These are phyloP conservation scores for Carex cristatella DNA, from an alignment of 176 grass and related monocot genomes.

Conservation along the genomic window DNA sequence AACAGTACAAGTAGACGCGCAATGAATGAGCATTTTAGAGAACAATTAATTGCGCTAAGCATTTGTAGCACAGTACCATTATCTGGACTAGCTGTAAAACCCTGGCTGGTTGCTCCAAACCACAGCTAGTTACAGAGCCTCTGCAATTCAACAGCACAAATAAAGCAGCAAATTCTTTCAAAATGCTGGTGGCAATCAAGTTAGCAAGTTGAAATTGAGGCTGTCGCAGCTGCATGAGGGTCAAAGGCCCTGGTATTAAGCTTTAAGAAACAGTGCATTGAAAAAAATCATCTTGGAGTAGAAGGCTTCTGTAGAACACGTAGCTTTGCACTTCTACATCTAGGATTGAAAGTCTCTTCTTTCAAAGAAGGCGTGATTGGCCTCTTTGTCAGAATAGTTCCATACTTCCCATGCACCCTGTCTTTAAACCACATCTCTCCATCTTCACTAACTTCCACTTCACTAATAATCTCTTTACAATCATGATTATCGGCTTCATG, in stretches of 20 bases:
- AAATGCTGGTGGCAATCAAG: constrained; percentile 7
- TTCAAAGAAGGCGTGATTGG: constrained; percentile 71
- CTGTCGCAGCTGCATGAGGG: neutral
- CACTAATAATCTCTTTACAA: constrained; percentile 9
- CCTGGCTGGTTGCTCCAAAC: neutral
- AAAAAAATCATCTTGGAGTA: neutral
- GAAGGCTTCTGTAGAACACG: constrained; percentile 60
- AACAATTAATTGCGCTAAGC: neutral
- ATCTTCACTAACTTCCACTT: constrained; percentile 12
- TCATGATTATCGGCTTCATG: neutral
- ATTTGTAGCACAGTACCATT: neutral
- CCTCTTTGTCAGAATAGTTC: constrained; percentile 74
- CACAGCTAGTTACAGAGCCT: neutral
- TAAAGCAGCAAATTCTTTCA: neutral
- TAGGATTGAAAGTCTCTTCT: constrained; percentile 79
- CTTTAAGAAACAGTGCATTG: neutral
- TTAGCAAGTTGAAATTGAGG: neutral
- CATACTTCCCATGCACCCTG: constrained; percentile 53
- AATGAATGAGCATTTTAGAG: neutral
- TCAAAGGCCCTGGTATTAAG: neutral
- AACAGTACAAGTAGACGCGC: neutral
- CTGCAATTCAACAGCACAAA: neutral
- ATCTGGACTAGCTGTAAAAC: neutral
- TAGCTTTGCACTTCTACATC: constrained; percentile 93
- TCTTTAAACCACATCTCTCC: constrained; percentile 54